These are phyloP conservation scores for Phytophthora chlamydospora DNA, from an alignment of 352 stramenopile species.

Conservation along the genomic window DNA sequence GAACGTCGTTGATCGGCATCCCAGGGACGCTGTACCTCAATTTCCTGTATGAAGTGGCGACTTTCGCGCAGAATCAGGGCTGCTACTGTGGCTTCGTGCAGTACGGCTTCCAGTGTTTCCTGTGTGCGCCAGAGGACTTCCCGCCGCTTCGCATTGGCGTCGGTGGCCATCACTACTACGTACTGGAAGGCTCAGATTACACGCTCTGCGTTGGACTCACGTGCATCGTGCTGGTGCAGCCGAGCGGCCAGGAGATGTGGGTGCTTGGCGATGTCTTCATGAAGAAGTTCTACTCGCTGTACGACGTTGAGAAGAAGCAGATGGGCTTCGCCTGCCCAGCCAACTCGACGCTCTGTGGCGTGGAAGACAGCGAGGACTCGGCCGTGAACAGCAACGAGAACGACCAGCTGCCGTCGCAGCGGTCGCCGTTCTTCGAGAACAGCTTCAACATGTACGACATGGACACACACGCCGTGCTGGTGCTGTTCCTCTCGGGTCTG, in stretches of 20 bases:
- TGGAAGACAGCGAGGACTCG: conserved; percentile 30
- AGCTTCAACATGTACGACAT: conserved; percentile 80
- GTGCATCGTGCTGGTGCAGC: conserved; percentile 78
- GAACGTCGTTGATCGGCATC: conserved; percentile 95
- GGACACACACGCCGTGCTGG: conserved; percentile 74
- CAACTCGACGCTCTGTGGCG: conserved; percentile 54
- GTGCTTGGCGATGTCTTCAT: conserved; percentile 98
- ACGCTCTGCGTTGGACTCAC: conserved; percentile 80
- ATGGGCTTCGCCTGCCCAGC: conserved; percentile 83
- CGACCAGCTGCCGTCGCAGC: conserved; percentile 15
- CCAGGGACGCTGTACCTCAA: conserved; percentile 83
- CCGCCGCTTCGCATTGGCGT: conserved; percentile 69
- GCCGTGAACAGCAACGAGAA: conserved; percentile 24
- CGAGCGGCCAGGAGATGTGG: conserved; percentile 91
- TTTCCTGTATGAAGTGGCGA: conserved; percentile 72
- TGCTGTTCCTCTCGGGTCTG: conserved; percentile 75
- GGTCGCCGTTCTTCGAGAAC: conserved; percentile 57
- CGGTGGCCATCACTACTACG: conserved; percentile 67
- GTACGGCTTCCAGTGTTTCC: conserved; percentile 85
- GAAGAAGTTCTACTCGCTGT: conserved; percentile 95
- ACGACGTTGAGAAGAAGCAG: conserved; percentile 88
- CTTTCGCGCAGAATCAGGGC: conserved; percentile 60
- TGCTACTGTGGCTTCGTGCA: conserved; percentile 84
- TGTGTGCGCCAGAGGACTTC: conserved; percentile 71
- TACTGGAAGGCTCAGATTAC: conserved; percentile 72